These are phyloP conservation scores for Scleroderma bovista DNA, from an alignment of 768 basidiomycete species.

Conservation along the genomic window DNA sequence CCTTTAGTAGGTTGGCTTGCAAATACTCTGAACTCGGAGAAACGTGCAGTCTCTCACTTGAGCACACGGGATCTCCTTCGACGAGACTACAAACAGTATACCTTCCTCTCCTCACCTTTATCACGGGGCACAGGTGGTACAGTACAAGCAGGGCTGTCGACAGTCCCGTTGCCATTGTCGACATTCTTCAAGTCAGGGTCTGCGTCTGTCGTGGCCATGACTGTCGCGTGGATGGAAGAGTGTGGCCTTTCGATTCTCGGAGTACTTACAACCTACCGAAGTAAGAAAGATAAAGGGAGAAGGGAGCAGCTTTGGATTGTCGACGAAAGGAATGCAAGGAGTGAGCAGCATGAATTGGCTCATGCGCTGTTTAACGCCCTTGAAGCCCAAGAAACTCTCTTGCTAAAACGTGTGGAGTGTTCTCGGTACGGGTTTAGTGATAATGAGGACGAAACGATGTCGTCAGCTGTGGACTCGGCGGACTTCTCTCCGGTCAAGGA, in stretches of 20 bases:
- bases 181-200: conserved; percentile 30
- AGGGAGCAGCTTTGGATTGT: conserved; percentile 69
- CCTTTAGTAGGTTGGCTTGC: conserved; percentile 44
- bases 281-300: conserved; percentile 48
- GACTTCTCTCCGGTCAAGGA: conserved; percentile 19
- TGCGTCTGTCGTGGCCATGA: conserved; percentile 4
- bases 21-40: conserved; percentile 45
- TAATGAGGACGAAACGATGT: conserved; percentile 13
- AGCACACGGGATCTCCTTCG: conserved; percentile 73
- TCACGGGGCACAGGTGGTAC: conserved; percentile 21
- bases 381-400: conserved; percentile 48
- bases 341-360: conserved; percentile 22
- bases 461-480: conserved; percentile 16
- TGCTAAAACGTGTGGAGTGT: conserved; percentile 38
- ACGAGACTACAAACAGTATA: conserved; percentile 94
- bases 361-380: conserved; percentile 52
- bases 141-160: conserved; percentile 71
- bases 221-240: conserved; percentile 60
- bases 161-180: conserved; percentile 69
- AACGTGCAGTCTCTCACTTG: conserved; percentile 63
- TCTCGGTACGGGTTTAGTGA: conserved; percentile 14
- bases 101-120: conserved; percentile 32
- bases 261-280: conserved; percentile 69
- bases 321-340: conserved; percentile 28
- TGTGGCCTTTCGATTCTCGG: conserved; percentile 65